Evolutionary conservation across 441 rosid species (phyloP), one percentile per base, ranked within the genome.

Genomic region (Jatropha multifida): DNA sequence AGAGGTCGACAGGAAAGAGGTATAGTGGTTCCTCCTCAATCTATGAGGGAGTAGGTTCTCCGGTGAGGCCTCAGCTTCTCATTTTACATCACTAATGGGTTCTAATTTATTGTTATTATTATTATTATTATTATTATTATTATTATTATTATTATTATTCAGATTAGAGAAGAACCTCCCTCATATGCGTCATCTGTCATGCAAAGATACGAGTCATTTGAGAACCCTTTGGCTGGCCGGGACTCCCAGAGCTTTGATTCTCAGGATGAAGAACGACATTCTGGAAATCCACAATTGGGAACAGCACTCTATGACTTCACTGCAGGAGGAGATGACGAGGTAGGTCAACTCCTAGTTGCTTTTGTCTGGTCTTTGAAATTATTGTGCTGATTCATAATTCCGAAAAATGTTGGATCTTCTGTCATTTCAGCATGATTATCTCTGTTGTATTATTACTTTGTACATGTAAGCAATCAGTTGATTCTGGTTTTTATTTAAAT

Each of bases 291-390:
- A 66, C 97, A 92, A 81, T 68, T 61, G 70, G 99, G 99, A 69
- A 83, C 87, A 37, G 99, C 99, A 71, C 85, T 96, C 52, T 96
- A 96, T 85, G 99, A 96, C 86, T 96, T 96, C 84, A 91, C 90
- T 44, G 98, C 98, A 14, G 99, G 99, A 73, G 99, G 99, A 86
- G 99, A 96, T 81, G 99, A 96, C 76, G 99, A 96, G 91, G 99
- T 96, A 82, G 78, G 74, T 58, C 71, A 66, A 56, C 4, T 59
- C 51, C 52, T 66, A 8, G 44, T 27, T 75, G 13, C 40, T 62
- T 23, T 20, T 48, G 37, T 46, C 51, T 79, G n/a, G 48, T 58
- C 54, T 17, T 68, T 73, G 41, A 58, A 54, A 54, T 49, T 23
- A 49, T 65, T 76, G 6, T 56, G 60, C 27, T 32, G 59, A 40